phyloP scores from a whole-genome alignment of 1,284 basidiomycete species.

The Marasmius oreades region DNA sequence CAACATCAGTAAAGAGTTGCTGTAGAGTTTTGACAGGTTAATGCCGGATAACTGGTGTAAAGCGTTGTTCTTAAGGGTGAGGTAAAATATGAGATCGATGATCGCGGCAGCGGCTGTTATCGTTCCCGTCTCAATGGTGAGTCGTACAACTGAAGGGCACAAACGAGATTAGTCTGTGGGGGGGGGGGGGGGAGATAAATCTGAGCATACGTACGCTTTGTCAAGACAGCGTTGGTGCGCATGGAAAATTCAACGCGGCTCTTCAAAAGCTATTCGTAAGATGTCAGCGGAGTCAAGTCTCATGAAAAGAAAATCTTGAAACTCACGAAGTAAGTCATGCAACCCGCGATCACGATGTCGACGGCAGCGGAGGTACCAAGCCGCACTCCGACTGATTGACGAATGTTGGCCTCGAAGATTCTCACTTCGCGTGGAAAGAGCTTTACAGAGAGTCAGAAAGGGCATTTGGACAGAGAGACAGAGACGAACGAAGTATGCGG shows the following conservation, averaged over 20 bases:
- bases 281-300: neutral
- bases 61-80: constrained; percentile 10
- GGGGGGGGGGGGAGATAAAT: neutral
- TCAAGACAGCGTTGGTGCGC: constrained; percentile 12
- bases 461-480: neutral
- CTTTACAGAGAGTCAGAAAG: neutral
- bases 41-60: constrained; percentile 18
- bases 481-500: constrained; percentile 13
- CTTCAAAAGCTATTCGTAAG: constrained; percentile 10
- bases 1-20: constrained; percentile 16
- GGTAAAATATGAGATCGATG: constrained; percentile 18
- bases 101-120: constrained; percentile 17
- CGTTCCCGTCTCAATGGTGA: constrained; percentile 18
- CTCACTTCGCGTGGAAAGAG: constrained; percentile 11
- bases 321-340: constrained; percentile 19
- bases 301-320: neutral
- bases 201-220: constrained; percentile 10
- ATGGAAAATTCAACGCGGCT: constrained; percentile 5
- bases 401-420: constrained; percentile 6
- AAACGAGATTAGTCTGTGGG: neutral
- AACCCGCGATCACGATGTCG: constrained; percentile 17
- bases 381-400: constrained; percentile 13
- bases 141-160: constrained; percentile 10
- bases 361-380: constrained; percentile 13
- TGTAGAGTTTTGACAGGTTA: constrained; percentile 18